Evolutionary conservation across 805 yeast genomes (phyloP), one percentile per base, ranked within the genome.

Genomic region (Hanseniaspora occidentalis): DNA sequence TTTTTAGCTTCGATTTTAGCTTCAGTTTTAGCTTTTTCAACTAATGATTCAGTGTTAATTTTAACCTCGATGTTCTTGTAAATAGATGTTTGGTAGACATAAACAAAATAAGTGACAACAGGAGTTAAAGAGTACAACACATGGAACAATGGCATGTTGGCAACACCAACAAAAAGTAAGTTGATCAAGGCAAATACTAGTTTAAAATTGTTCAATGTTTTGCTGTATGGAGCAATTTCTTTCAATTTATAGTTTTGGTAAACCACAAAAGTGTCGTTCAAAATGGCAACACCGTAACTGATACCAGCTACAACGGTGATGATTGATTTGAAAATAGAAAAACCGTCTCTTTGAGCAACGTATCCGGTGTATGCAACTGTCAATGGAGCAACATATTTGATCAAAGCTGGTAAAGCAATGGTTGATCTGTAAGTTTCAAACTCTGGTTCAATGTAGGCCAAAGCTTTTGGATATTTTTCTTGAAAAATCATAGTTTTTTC

Each of bases 91-190:
- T 64, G 69, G 45, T 62, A 62, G 22, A 66, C 35, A 43, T 61
- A 62, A 31, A 65, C 53, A 39, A 66, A 52, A 46, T 64, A 65
- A 34, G 66, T 62, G 11, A 64, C 60, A 44, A 62, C 67, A 45
- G 65, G 67, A 45, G 68, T 53, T 24, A 66, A 49, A 2, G 69
- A 62, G 5, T 69, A 66, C 37, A 65, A 43, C 36, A 66, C 53
- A 46, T 64, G 67, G 19, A 66, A 46, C 53, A 62, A 52, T 3
- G 70, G 70, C 66, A 62, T 62, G 45, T 63, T 66, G 38, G 64
- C 54, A 19, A 65, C 66, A 46, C 58, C 62, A 3, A 69, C 65
- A 49, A 65, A 61, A 40, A 65, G 39, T 39, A 65, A 68, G 42
- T 65, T 70, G 37, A 62, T 63, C 39, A 66, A 58, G 2, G 69